phyloP scores from a whole-genome alignment of 2,329 filamentous ascomycete genomes.

The Hypoxylon sp. region DNA sequence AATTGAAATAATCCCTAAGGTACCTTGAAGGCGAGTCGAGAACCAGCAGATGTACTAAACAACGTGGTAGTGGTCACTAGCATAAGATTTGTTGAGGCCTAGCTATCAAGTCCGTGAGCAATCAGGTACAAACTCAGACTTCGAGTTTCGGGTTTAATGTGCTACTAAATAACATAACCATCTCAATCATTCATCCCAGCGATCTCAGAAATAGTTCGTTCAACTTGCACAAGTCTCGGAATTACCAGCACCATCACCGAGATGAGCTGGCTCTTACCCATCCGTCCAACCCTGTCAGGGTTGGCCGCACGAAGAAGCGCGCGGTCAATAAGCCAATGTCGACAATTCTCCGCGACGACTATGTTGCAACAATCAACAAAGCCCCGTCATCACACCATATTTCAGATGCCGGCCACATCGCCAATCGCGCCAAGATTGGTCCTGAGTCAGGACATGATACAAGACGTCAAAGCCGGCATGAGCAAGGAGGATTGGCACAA shows the following conservation, averaged over 20 bases:
- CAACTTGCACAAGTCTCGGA: too few relatives aligned
- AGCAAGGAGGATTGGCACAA: conserved; percentile 3
- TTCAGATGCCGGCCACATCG: not conserved
- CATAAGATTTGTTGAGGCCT: conserved; percentile 1
- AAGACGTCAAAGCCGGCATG: not conserved
- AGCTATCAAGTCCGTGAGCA: not conserved
- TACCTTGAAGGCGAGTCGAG: too few relatives aligned
- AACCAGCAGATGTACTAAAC: too few relatives aligned
- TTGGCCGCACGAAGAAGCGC: not conserved
- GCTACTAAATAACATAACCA: not conserved
- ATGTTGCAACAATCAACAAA: too few relatives aligned
- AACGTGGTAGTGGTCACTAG: not conserved
- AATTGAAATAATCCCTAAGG: too few relatives aligned
- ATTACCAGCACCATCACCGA: not conserved
- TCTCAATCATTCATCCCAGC: not conserved
- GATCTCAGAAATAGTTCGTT: too few relatives aligned
- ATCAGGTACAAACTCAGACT: not conserved
- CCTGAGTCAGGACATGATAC: not conserved
- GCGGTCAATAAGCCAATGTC: not conserved
- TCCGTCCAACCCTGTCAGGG: not conserved
- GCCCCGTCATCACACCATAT: not conserved
- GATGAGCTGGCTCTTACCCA: not conserved
- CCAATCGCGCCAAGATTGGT: not conserved
- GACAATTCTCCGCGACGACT: not conserved
- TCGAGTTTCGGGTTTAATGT: not conserved